Conservation (phyloP, 441 rosid species). For the Jatropha podagrica region DNA sequence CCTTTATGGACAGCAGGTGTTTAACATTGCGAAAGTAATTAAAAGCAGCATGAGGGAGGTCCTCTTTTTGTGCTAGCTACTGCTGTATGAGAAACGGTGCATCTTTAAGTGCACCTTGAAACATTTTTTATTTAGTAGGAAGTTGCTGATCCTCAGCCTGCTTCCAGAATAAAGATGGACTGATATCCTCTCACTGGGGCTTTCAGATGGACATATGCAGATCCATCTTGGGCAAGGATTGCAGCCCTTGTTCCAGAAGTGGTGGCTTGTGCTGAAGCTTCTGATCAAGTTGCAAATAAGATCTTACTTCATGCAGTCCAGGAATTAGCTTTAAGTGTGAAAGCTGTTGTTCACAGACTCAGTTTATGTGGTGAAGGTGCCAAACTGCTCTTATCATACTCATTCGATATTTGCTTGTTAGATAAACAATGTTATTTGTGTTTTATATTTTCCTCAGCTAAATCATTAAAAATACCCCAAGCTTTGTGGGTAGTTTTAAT, state of each 20-base stretch:
- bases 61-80: neutral
- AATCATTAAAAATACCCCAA: no score
- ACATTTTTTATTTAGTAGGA: neutral
- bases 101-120: neutral
- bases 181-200: slow-evolving; percentile 17
- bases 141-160: neutral
- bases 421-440: neutral
- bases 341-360: slow-evolving; percentile 63
- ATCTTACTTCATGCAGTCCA: slow-evolving; percentile 53
- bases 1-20: neutral
- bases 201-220: slow-evolving; percentile 65
- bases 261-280: no score
- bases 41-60: neutral
- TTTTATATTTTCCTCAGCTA: neutral
- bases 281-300: slow-evolving; percentile 44
- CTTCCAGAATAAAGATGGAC: neutral
- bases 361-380: slow-evolving; percentile 59
- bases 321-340: slow-evolving; percentile 62
- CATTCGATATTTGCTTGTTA: neutral
- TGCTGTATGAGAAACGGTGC: neutral
- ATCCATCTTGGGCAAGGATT: slow-evolving; percentile 71
- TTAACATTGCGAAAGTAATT: neutral
- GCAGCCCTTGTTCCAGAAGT: slow-evolving; percentile 31
- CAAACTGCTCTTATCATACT: neutral
- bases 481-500: no score